Conservation (phyloP, 2,329 filamentous ascomycete species). For the Didymella exigua region DNA sequence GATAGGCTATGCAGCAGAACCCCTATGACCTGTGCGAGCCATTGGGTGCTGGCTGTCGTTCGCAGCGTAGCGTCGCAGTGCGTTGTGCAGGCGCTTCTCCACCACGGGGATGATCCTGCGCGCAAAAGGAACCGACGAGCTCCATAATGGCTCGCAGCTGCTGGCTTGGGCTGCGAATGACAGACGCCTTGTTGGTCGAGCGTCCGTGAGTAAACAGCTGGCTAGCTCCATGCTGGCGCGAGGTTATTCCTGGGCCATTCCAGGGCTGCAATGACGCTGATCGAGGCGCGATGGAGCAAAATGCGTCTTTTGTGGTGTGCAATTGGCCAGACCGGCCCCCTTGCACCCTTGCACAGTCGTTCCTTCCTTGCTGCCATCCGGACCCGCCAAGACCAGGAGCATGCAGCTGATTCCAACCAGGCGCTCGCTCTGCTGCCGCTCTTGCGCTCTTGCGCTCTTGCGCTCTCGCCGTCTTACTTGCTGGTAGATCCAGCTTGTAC, state of each 20-base stretch:
- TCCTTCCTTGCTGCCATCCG: slow-evolving; percentile 35
- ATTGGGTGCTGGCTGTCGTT: slow-evolving; percentile 11
- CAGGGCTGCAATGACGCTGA: slow-evolving; percentile 7
- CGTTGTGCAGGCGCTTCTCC: slow-evolving; percentile 9
- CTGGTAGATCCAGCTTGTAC: slow-evolving; percentile 1
- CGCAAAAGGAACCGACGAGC: slow-evolving; percentile 8
- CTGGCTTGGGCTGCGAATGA: slow-evolving; percentile 23
- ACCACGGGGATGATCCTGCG: slow-evolving; percentile 2
- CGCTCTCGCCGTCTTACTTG: slow-evolving; percentile 13
- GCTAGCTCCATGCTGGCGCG: slow-evolving; percentile 26
- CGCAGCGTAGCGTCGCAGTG: slow-evolving; percentile 10
- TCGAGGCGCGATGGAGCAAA: slow-evolving; percentile 28
- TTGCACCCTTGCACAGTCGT: slow-evolving; percentile 27
- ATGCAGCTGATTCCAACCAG: slow-evolving; percentile 22
- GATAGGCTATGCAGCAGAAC: slow-evolving; percentile 21
- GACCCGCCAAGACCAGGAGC: slow-evolving; percentile 16
- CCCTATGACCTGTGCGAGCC: slow-evolving; percentile 1
- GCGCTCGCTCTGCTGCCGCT: slow-evolving; percentile 16
- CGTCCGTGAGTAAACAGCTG: slow-evolving; percentile 29
- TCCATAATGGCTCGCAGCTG: neutral
- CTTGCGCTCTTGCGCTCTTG: no score
- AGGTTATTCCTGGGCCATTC: slow-evolving; percentile 25
- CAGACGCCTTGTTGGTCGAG: slow-evolving; percentile 16
- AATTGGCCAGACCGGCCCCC: slow-evolving; percentile 26
- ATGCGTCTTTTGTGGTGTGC: slow-evolving; percentile 21